Conservation (phyloP, 1,284 basidiomycete genomes). For the Cystobasidium slooffiae region DNA sequence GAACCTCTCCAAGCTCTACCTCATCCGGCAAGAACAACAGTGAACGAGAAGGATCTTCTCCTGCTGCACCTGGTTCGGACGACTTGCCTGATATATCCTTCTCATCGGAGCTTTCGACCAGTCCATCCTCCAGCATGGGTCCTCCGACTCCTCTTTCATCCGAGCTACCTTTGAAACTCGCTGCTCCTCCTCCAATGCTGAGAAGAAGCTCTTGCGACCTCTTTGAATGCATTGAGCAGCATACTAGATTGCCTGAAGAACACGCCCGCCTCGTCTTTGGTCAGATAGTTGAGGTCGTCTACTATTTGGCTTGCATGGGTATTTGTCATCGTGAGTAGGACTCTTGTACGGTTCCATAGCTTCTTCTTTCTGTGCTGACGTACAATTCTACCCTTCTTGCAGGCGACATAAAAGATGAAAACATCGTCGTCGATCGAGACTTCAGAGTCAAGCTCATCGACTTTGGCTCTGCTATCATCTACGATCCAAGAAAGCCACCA, state of each 20-base stretch:
- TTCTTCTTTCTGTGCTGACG: not conserved
- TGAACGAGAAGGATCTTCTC: not conserved
- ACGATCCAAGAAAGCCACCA: conserved; percentile 67
- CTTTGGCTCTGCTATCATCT: conserved; percentile 83
- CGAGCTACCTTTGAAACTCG: conserved; percentile 26
- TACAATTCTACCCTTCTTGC: not conserved
- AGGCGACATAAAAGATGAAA: conserved; percentile 88
- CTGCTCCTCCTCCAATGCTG: conserved; percentile 63
- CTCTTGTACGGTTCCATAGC: not conserved
- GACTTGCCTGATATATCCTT: conserved; percentile 32
- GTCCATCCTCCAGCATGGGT: conserved; percentile 33
- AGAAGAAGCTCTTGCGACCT: conserved; percentile 83
- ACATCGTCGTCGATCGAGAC: conserved; percentile 73
- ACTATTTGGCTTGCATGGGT: conserved; percentile 74
- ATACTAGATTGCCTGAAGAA: conserved; percentile 76
- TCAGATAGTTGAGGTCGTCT: conserved; percentile 83
- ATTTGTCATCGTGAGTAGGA: conserved; percentile 70
- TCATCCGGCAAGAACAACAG: conserved; percentile 11
- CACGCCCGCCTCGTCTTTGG: conserved; percentile 80
- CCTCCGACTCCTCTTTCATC: conserved; percentile 32
- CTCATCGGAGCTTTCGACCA: conserved; percentile 30
- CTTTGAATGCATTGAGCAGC: conserved; percentile 90
- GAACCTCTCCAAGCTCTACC: not conserved
- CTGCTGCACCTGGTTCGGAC: conserved; percentile 16
- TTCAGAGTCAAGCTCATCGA: conserved; percentile 86